Evolutionary conservation across 495 filamentous ascomycete genomes (phyloP).

Genomic region (Penicillium soppii): DNA sequence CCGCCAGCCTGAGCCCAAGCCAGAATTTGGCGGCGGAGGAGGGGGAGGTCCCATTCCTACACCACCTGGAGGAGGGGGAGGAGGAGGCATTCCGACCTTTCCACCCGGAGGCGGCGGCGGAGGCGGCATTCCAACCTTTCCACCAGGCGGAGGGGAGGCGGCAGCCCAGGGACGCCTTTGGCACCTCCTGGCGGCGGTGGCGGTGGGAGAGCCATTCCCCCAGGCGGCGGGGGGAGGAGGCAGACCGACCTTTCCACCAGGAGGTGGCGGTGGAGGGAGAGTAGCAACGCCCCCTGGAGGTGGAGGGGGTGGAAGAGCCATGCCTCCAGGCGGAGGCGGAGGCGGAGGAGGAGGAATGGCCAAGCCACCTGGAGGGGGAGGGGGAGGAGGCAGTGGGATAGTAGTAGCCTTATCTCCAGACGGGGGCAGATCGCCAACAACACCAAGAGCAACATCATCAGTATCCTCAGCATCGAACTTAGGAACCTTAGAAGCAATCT

Average conservation of each 20-base stretch:
- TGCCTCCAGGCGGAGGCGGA: constrained; percentile 32
- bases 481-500: constrained; percentile 77
- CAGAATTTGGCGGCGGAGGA: constrained; percentile 57
- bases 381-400: constrained; percentile 48
- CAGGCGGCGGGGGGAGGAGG: constrained; percentile 48
- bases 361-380: constrained; percentile 34
- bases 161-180: constrained; percentile 35
- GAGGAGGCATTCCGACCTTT: constrained; percentile 45
- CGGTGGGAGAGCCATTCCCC: constrained; percentile 34
- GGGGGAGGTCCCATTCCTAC: constrained; percentile 47
- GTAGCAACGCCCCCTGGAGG: constrained; percentile 31
- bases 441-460: constrained; percentile 54
- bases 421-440: constrained; percentile 17
- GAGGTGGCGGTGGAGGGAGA: constrained; percentile 30
- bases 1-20: constrained; percentile 57
- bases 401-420: constrained; percentile 23
- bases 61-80: constrained; percentile 52
- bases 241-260: constrained; percentile 42
- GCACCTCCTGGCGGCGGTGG: constrained; percentile 45
- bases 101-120: constrained; percentile 49
- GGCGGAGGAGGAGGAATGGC: constrained; percentile 22
- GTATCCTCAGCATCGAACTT: constrained; percentile 67
- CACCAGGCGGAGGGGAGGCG: constrained; percentile 47
- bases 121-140: constrained; percentile 45
- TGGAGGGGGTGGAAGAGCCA: constrained; percentile 34